Evolutionary conservation across 495 filamentous ascomycete species (phyloP), one percentile per base, ranked within the genome.

Genomic region (Hyphodiscus hymeniophilus): DNA sequence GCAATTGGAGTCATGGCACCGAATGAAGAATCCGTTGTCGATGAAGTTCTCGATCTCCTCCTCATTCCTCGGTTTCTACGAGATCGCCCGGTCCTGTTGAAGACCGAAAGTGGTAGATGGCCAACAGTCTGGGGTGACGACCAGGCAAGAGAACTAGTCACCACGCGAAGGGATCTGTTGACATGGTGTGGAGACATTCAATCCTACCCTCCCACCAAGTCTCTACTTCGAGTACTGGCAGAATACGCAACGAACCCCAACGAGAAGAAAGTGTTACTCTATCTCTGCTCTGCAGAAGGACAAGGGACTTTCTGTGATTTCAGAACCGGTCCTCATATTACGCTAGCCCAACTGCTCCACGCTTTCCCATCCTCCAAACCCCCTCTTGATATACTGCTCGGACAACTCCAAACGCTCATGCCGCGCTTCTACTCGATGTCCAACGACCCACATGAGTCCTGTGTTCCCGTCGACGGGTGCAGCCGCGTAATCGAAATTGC

Each of bases 91-190:
- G 73, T 95, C 18, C 66, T 81, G 12, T 66, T 97, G 32, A 77
- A 79, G 55, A 98, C 92, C 2, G 77, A 71, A 18, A 75, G 72
- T 28, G 94, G 94, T 13, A 73, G 92, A 7, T 98, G 92, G 92
- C 92, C 92, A 2, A 97, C 92, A 8, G 92, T 98, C 38, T 98
- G 94, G 92, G 91, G 90, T 17, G 85, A 92, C n/a, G 90, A 96
- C 23, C 59, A 86, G 58, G 63, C 91, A 1, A 75, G 94, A 33
- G 81, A 90, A 54, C 65, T 98, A 17, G 73, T 86, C 40, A 95
- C 91, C 1, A 96, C 91, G 1, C 79, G 92, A 12, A 74, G 92
- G 8, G 92, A 95, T 63, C 71, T 98, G 15, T 70, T 98, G 21
- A 95, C 84, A 41, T 98, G 92, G 92, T 95, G 89, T 63, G 80